Evolutionary conservation across 1,284 basidiomycete genomes (phyloP), one percentile per base, ranked within the genome.

Genomic region (Neonothopanus nambi): DNA sequence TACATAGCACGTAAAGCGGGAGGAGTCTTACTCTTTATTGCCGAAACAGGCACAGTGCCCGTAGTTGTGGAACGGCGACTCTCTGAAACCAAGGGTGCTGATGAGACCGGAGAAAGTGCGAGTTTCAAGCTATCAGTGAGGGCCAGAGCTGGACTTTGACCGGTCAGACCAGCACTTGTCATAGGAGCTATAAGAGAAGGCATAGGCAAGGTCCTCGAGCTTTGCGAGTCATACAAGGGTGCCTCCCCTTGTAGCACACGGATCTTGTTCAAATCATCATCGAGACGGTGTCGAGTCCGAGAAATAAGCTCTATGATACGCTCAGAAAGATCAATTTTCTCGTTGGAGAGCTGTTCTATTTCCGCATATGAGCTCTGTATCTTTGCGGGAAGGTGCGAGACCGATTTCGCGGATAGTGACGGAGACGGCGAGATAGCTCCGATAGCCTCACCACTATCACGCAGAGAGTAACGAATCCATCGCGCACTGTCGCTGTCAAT

Each of bases 401-500:
- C 15, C 20, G 51, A 46, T n/a, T 38, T 45, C 30, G 43, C 26
- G 3, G 51, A 56, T 44, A 53, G 60, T 17, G 41, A 50, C 49
- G 39, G 61, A 51, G 39, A 59, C 51, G 28, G 65, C 58, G 35
- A 63, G 59, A 38, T 62, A 63, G 28, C 68, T 13, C 41, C 45
- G 12, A 48, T 33, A 2, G 45, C 35, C n/a, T 38, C 21, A 8
- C 20, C 39, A 21, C 17, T 41, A 24, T 33, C 28, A 24, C 20
- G 45, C 23, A 54, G n/a, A 24, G 21, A 42, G 64, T 82, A 80
- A 17, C 81, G 80, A 58, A 85, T 78, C 65, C 84, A 85, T 59
- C 76, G 78, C 9, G 77, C 68, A 5, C 76, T 73, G 58, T 84
- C 82, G 62, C 75, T 78, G 63, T 81, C 77, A 50, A 85, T 84